Evolutionary conservation across 2,329 filamentous ascomycete genomes (phyloP), one percentile per base, ranked within the genome.

Genomic region (Fusarium temperatum): DNA sequence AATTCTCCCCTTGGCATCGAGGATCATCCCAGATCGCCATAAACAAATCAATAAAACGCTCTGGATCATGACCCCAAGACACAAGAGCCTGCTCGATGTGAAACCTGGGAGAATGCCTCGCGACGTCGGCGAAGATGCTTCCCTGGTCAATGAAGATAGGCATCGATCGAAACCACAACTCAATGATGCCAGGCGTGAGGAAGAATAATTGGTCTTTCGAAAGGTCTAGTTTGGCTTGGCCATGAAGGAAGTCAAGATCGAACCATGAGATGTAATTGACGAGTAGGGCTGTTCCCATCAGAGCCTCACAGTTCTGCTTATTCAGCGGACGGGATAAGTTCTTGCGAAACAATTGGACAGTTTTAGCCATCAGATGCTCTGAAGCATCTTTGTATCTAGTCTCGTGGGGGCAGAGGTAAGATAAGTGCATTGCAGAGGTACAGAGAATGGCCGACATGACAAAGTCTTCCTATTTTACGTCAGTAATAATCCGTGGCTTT

Each of bases 211-310:
- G 41, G 0, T 48, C 55, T 28, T 36, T 58, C 2, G 18, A 12
- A 5, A 58, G 55, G 8, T 58, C 41, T 1, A 50, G 5, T 36
- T 58, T 58, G 0, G 2, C 18, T n/a, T 47, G 30, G 18, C 28
- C 30, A 2, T 28, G 17, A 11, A 58, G 55, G 11, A 58, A 50
- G n/a, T 35, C 41, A 8, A 58, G 55, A 6, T 58, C 55, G 20
- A 20, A 58, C 41, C 55, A 58, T 26, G 55, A 58, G 0, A 50
- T 50, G 24, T 58, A 58, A 7, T 58, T 58, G n/a, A 58, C 55
- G 5, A 58, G 41, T 0, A 58, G 55, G 4, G 55, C 55, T 28
- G 55, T 58, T 36, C 55, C 55, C 55, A 50, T 58, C 4, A 58
- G 55, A 0, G 41, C 41, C 3, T 58, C 55, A 8, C 55, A 58